A percentile compares a stretch with the other conserved stretches of the same genome.
Evolutionary conservation across 495 filamentous ascomycete genomes (phyloP).

Genomic region (Bacidia rubella): DNA sequence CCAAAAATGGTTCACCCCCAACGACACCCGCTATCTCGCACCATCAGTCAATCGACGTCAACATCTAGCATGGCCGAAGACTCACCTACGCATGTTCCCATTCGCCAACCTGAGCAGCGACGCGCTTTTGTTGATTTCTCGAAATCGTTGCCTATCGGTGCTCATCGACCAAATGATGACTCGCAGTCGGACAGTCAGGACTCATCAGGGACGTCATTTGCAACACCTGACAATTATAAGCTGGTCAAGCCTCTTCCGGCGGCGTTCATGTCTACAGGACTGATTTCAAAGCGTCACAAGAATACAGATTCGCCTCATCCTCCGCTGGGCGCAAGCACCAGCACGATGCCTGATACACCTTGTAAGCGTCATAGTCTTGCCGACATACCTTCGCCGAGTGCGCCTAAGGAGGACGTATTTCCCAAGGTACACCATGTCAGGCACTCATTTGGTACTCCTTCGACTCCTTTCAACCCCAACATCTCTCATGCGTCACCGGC

Average conservation of each 20-base stretch:
- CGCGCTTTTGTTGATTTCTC: slow-evolving; percentile 55
- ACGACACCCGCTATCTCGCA: slow-evolving; percentile 75
- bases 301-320: slow-evolving; percentile 40
- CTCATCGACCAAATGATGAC: slow-evolving; percentile 33
- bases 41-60: slow-evolving; percentile 73
- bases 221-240: slow-evolving; percentile 76
- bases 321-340: slow-evolving; percentile 30
- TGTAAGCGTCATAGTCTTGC: slow-evolving; percentile 69
- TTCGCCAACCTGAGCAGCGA: slow-evolving; percentile 38
- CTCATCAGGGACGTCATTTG: slow-evolving; percentile 43
- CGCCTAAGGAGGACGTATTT: slow-evolving; percentile 39
- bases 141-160: slow-evolving; percentile 63
- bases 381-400: slow-evolving; percentile 47
- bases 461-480: slow-evolving; percentile 48
- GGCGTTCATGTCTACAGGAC: slow-evolving; percentile 85
- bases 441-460: slow-evolving; percentile 51
- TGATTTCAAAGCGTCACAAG: slow-evolving; percentile 76
- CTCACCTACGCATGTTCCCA: slow-evolving; percentile 53
- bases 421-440: slow-evolving; percentile 39
- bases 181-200: slow-evolving; percentile 29
- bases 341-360: slow-evolving; percentile 77
- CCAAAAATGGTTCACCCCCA: slow-evolving; percentile 28
- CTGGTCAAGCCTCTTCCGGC: slow-evolving; percentile 68
- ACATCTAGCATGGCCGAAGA: slow-evolving; percentile 63
- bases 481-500: slow-evolving; percentile 31